Evolutionary conservation across 2,329 filamentous ascomycete genomes (phyloP), one percentile per base, ranked within the genome.

Genomic region (Sphaerostilbella broomeana): DNA sequence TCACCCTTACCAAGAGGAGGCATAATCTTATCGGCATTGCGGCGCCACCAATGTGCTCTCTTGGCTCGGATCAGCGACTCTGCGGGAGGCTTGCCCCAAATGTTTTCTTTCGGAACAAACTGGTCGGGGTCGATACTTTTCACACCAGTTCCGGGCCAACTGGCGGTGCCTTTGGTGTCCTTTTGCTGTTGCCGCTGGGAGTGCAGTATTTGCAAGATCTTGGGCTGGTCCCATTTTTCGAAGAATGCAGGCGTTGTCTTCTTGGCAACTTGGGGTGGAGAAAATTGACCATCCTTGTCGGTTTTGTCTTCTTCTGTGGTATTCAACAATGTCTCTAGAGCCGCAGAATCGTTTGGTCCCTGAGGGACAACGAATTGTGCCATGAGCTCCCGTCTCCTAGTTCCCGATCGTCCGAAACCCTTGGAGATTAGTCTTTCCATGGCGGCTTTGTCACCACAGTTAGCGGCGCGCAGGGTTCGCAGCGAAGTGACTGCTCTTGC

Each of bases 1-100:
- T 81, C 74, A 13, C 62, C 59, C 19, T 54, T 58, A 6, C 65
- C 64, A 12, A 81, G 42, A 0, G 78, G 78, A n/a, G 75, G 72
- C 49, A 75, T 59, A 6, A 77, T 45, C 43, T 68, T 72, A 10
- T 64, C 54, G 1, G 69, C 58, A 12, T 63, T 51, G 4, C 41
- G 41, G 25, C 57, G 65, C 70, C 73, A 81, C 60, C 69, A 72
- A 16, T 57, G 62, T 19, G 61, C 67, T 32, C 60, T 50, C 43
- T 70, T 71, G 8, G 62, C 63, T n/a, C 63, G 59, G 6, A 58
- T 49, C 1, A 69, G 50, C 29, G 56, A 65, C 5, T 58, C 47
- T 3, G 62, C 43, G 2, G 69, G 56, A 0, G 67, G 66, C 2
- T 64, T 62, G 2, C 70, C 73, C 68, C 73, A 81, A 5, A 64